These are phyloP conservation scores for Trichoderma virens DNA, from an alignment of 495 filamentous ascomycete genomes.

Conservation along the genomic window DNA sequence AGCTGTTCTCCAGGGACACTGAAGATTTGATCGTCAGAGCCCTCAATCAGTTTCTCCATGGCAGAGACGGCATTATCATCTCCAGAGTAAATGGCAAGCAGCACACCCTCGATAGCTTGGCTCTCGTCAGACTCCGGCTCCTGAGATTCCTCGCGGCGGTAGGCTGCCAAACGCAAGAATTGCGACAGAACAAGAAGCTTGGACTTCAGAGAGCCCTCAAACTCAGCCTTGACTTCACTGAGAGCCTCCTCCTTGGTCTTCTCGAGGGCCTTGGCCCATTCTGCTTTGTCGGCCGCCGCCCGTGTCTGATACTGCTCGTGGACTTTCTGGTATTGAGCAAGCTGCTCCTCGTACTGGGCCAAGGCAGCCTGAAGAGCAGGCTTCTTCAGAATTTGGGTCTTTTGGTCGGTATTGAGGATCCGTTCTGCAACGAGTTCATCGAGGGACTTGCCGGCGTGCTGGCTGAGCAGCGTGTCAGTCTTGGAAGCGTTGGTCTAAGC, in stretches of 20 bases:
- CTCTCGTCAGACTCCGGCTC: conserved; percentile 60
- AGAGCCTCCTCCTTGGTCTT: conserved; percentile 56
- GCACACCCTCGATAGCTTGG: conserved; percentile 80
- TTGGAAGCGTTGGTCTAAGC: conserved; percentile 65
- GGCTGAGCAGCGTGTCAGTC: conserved; percentile 68
- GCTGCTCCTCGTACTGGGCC: conserved; percentile 72
- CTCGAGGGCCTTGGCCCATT: conserved; percentile 60
- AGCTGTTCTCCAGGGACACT: conserved; percentile 57
- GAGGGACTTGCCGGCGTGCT: conserved; percentile 66
- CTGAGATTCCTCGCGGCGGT: conserved; percentile 56
- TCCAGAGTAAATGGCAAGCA: conserved; percentile 83
- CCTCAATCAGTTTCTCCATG: conserved; percentile 79
- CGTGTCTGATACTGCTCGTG: conserved; percentile 68
- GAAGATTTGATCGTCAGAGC: conserved; percentile 61
- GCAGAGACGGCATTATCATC: conserved; percentile 70
- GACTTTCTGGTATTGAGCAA: conserved; percentile 74
- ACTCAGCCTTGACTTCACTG: conserved; percentile 41
- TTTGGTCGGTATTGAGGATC: conserved; percentile 91
- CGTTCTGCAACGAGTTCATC: conserved; percentile 75
- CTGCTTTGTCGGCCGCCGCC: conserved; percentile 58
- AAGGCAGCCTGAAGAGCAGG: conserved; percentile 71
- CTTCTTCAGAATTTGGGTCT: conserved; percentile 81
- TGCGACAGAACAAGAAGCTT: conserved; percentile 62
- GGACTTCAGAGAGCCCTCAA: conserved; percentile 31
- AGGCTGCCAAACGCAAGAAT: conserved; percentile 72